Conservation (phyloP, 2,329 filamentous ascomycete genomes). For the Lojkania enalia region DNA sequence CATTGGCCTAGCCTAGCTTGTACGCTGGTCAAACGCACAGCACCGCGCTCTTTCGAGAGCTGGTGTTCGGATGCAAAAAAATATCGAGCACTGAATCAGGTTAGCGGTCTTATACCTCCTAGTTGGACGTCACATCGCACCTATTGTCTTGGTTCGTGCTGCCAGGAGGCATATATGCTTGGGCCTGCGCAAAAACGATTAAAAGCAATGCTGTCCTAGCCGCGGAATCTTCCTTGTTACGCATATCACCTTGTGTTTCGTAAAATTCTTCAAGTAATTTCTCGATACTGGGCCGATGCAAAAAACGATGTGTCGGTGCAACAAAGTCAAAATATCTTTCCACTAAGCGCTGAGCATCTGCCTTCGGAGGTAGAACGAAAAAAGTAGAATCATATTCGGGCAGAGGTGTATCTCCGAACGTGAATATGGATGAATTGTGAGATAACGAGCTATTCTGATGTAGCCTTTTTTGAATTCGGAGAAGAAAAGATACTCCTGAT, state of each 20-base stretch:
- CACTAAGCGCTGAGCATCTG: slow-evolving; percentile 49
- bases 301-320: slow-evolving; percentile 62
- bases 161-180: slow-evolving; percentile 46
- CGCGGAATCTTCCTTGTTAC: slow-evolving; percentile 45
- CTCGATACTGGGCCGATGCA: slow-evolving; percentile 59
- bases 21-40: slow-evolving; percentile 59
- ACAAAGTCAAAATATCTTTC: slow-evolving; percentile 63
- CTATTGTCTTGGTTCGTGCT: slow-evolving; percentile 32
- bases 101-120: not conserved
- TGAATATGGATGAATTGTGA: slow-evolving; percentile 52
- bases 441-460: slow-evolving; percentile 46
- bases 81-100: slow-evolving; percentile 41
- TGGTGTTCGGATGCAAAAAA: slow-evolving; percentile 50
- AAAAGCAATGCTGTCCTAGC: slow-evolving; percentile 54
- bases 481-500: slow-evolving; percentile 54
- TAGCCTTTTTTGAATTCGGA: slow-evolving; percentile 55
- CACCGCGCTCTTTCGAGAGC: slow-evolving; percentile 56
- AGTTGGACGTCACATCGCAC: slow-evolving; percentile 13
- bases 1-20: slow-evolving; percentile 62
- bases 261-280: slow-evolving; percentile 53
- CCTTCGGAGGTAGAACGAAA: slow-evolving; percentile 50
- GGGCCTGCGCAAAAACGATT: slow-evolving; percentile 58
- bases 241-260: slow-evolving; percentile 48
- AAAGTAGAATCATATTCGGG: slow-evolving; percentile 51
- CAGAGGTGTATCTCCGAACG: slow-evolving; percentile 55